A percentile compares a stretch with the other conserved stretches of the same genome.
Evolutionary conservation across 257 asterid species (phyloP).

Genomic region (Jasminum sambac): DNA sequence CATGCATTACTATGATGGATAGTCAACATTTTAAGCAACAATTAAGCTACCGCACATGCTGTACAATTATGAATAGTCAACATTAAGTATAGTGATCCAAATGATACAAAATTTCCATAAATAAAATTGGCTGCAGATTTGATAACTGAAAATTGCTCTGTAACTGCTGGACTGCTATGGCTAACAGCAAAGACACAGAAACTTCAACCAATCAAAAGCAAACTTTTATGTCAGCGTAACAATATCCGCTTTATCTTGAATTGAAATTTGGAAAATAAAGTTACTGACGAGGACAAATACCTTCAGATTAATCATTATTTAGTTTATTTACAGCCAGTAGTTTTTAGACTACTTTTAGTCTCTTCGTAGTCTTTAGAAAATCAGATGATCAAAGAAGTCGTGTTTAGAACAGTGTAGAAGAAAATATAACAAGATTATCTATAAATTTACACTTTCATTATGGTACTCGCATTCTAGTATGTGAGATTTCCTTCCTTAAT

Average conservation of each 20-base stretch:
- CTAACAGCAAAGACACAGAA: conserved; percentile 1
- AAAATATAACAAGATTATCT: not conserved
- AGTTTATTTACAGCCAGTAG: not conserved
- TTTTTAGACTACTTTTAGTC: not conserved
- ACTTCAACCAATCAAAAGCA: not conserved
- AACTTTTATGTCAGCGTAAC: not conserved
- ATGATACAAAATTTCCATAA: not conserved
- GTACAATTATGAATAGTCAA: too few species aligned
- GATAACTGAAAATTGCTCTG: not conserved
- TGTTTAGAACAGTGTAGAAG: not conserved
- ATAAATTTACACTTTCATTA: too few species aligned
- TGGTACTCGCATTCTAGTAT: not conserved
- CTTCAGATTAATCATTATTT: not conserved
- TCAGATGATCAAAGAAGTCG: not conserved
- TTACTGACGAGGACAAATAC: not conserved
- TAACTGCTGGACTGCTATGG: not conserved
- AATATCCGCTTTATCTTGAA: conserved; percentile 12
- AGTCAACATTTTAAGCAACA: not conserved
- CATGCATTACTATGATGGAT: not conserved
- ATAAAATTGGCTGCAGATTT: not conserved
- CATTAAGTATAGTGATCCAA: not conserved
- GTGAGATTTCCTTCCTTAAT: not conserved
- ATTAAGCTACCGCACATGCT: too few species aligned
- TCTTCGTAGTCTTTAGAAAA: not conserved
- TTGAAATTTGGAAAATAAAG: not conserved